Evolutionary conservation across 2,329 filamentous ascomycete genomes (phyloP).

Genomic region (Colletotrichum caudatum): DNA sequence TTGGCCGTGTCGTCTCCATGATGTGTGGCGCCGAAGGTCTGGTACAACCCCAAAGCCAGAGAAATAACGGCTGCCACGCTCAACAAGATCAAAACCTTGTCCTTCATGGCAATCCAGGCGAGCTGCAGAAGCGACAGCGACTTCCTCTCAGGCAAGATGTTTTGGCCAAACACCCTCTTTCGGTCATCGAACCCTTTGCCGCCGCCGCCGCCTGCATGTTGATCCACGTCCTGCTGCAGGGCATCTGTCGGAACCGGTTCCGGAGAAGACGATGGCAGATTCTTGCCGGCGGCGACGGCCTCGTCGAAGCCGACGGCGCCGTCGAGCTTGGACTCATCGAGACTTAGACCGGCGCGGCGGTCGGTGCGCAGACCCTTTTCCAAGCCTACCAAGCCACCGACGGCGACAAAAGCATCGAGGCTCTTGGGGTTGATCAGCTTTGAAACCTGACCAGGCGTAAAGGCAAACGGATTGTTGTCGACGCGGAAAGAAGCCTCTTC

Average conservation of each 20-base stretch:
- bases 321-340: conserved; percentile 61
- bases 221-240: conserved; percentile 35
- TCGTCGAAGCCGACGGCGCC: conserved; percentile 62
- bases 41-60: conserved; percentile 79
- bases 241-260: conserved; percentile 42
- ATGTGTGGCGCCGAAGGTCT: conserved; percentile 71
- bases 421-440: conserved; percentile 66
- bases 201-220: conserved; percentile 25
- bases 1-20: conserved; percentile 61
- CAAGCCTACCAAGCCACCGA: conserved; percentile 66
- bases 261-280: conserved; percentile 46
- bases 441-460: conserved; percentile 65
- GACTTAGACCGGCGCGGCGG: conserved; percentile 59
- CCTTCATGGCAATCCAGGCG: conserved; percentile 85
- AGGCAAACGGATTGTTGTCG: conserved; percentile 69
- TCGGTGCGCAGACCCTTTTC: conserved; percentile 64
- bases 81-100: conserved; percentile 80
- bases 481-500: conserved; percentile 77
- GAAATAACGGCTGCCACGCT: conserved; percentile 79
- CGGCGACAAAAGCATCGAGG: conserved; percentile 60
- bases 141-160: conserved; percentile 74
- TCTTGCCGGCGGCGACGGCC: conserved; percentile 55
- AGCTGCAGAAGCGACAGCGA: conserved; percentile 76
- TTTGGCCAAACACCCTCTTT: conserved; percentile 69
- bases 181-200: conserved; percentile 58